A percentile compares a stretch with the other conserved stretches of the same genome.
Evolutionary conservation across 2,329 filamentous ascomycete genomes (phyloP).

Genomic region (Monascus ruber): DNA sequence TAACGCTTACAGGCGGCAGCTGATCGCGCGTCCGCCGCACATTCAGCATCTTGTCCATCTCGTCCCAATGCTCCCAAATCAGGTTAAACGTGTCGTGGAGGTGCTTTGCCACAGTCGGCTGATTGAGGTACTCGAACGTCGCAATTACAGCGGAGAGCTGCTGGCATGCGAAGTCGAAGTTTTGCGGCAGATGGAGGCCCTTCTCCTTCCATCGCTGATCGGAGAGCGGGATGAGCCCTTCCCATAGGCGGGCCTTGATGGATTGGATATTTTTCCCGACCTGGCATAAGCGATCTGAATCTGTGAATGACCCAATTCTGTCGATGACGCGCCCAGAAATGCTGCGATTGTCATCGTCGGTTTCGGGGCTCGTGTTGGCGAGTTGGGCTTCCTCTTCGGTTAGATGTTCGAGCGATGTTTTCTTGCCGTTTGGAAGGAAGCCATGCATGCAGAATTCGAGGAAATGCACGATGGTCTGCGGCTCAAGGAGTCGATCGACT

Average conservation of each 20-base stretch:
- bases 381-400: constrained; percentile 2
- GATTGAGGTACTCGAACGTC: constrained; percentile 16
- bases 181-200: constrained; percentile 5
- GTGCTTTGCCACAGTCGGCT: constrained; percentile 1
- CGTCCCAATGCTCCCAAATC: constrained; percentile 9
- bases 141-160: constrained; percentile 12
- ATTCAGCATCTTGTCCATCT: constrained; percentile 9
- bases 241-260: constrained; percentile 14
- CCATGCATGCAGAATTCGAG: constrained; percentile 5
- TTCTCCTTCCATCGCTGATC: constrained; percentile 15
- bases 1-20: constrained; percentile 5
- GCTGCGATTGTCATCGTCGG: not conserved
- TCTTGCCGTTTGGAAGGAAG: constrained; percentile 10
- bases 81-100: constrained; percentile 15
- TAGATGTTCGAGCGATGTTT: constrained; percentile 3
- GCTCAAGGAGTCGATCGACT: constrained; percentile 19
- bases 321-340: constrained; percentile 2
- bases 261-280: constrained; percentile 15
- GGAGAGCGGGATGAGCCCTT: constrained; percentile 14
- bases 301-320: constrained; percentile 5
- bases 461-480: constrained; percentile 12
- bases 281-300: constrained; percentile 6
- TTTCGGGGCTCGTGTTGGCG: constrained; percentile 1
- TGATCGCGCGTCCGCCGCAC: constrained; percentile 1
- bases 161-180: constrained; percentile 14